Percentiles rank a stretch among this genome's conserved stretches.
Conservation (phyloP, 2,329 filamentous ascomycete species). For the Exophiala alcalophila region DNA sequence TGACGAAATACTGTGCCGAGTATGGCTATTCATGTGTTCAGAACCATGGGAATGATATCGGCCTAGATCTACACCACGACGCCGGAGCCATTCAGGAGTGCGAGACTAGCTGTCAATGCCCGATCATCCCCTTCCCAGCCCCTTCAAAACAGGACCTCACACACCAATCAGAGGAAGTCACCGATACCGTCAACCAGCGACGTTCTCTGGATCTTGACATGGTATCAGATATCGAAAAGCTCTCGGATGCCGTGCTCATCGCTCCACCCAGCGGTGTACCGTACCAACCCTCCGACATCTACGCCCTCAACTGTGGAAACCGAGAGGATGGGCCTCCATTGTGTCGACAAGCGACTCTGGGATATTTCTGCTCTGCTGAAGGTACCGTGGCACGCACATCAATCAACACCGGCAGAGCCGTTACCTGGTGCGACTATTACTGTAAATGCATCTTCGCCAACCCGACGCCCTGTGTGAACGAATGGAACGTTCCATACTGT, state of each 20-base stretch:
- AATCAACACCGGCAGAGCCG: not conserved
- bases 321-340: slow-evolving; percentile 5
- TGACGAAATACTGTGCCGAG: slow-evolving; percentile 3
- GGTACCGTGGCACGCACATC: slow-evolving; percentile 7
- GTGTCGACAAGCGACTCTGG: slow-evolving; percentile 2
- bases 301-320: slow-evolving; percentile 16
- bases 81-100: not conserved
- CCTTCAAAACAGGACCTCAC: too few species aligned
- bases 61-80: slow-evolving; percentile 1
- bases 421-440: slow-evolving; percentile 15
- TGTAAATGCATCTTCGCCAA: slow-evolving; percentile 15
- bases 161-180: too few species aligned
- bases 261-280: slow-evolving; percentile 9
- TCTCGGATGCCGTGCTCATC: not conserved
- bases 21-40: slow-evolving; percentile 7
- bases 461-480: slow-evolving; percentile 13
- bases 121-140: too few species aligned
- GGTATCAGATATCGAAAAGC: not conserved
- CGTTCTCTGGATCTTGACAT: not conserved
- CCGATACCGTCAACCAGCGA: not conserved
- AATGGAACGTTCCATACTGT: slow-evolving; percentile 14
- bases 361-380: slow-evolving; percentile 13
- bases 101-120: slow-evolving; percentile 1
- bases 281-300: slow-evolving; percentile 2
- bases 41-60: not conserved